phyloP scores from a whole-genome alignment of 2,329 filamentous ascomycete genomes.

The Talaromyces amestolkiae region DNA sequence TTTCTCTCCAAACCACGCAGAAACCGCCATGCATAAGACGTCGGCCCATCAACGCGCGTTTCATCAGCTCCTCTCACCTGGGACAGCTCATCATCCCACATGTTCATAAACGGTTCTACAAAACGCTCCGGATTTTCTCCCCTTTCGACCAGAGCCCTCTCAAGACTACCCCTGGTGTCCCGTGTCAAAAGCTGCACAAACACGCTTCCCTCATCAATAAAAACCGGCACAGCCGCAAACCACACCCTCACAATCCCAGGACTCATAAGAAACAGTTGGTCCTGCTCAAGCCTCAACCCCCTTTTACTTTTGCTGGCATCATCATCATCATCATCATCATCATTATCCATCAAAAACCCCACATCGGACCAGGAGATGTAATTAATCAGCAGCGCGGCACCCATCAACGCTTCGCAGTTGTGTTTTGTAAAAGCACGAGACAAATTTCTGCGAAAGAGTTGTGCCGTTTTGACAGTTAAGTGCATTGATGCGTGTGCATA shows the following conservation, averaged over 20 bases:
- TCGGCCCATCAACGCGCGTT: not conserved
- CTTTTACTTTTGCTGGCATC: not conserved
- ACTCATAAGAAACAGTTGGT: not conserved
- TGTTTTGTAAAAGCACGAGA: not conserved
- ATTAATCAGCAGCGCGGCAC: not conserved
- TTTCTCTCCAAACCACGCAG: not conserved
- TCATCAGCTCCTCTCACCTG: not conserved
- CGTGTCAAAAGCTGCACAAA: not conserved
- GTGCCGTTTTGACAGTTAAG: not conserved
- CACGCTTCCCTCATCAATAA: conserved; percentile 8
- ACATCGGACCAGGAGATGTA: conserved; percentile 2
- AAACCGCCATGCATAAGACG: not conserved
- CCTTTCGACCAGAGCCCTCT: not conserved
- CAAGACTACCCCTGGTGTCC: not conserved
- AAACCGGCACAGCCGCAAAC: conserved; percentile 4
- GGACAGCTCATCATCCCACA: not conserved
- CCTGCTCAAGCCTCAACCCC: not conserved
- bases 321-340: no score
- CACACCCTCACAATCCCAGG: conserved; percentile 5
- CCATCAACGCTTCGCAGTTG: conserved; percentile 9
- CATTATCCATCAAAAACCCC: not conserved
- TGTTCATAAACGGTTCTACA: conserved; percentile 9
- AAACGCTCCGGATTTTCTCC: not conserved
- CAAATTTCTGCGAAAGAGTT: not conserved
- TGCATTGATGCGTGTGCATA: conserved; percentile 8